phyloP scores from a whole-genome alignment of 306 rosid genomes.

The Hippophae gyantsensis region DNA sequence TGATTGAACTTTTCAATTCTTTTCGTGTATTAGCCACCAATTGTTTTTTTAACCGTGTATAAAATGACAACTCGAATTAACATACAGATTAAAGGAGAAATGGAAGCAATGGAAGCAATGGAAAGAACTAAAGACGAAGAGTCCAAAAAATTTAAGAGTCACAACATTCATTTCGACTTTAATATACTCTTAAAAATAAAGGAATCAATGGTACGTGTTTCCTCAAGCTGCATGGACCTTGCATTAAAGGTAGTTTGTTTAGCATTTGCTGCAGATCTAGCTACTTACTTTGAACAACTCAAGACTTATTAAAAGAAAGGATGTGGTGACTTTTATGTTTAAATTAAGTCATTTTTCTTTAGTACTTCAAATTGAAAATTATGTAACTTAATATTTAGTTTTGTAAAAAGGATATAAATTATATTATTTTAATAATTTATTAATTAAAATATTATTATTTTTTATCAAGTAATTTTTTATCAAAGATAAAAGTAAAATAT shows the following conservation, averaged over 20 bases:
- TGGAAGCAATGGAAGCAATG: constrained; percentile 23
- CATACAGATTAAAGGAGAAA: constrained; percentile 15
- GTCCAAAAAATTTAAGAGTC: constrained; percentile 16
- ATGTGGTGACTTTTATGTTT: too few relatives aligned
- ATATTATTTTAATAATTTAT: too few relatives aligned
- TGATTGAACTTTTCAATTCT: not conserved
- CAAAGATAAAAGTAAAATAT: too few relatives aligned
- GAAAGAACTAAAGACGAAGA: constrained; percentile 35
- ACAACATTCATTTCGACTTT: constrained; percentile 32
- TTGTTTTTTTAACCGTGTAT: not conserved
- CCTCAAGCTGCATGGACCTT: constrained; percentile 40
- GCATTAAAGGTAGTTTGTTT: constrained; percentile 24
- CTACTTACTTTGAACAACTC: too few relatives aligned
- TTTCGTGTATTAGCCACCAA: not conserved
- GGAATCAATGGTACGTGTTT: constrained; percentile 34
- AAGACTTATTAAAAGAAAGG: too few relatives aligned
- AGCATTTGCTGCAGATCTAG: not conserved
- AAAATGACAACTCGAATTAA: not conserved
- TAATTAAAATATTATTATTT: too few relatives aligned
- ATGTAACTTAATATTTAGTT: too few relatives aligned
- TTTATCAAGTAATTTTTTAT: too few relatives aligned
- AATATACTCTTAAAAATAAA: constrained; percentile 21
- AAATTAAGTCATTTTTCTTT: too few relatives aligned
- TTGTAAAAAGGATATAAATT: too few relatives aligned
- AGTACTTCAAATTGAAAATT: too few relatives aligned